Evolutionary conservation across 1,284 basidiomycete species (phyloP).

Genomic region (Rhodotorula sp.): DNA sequence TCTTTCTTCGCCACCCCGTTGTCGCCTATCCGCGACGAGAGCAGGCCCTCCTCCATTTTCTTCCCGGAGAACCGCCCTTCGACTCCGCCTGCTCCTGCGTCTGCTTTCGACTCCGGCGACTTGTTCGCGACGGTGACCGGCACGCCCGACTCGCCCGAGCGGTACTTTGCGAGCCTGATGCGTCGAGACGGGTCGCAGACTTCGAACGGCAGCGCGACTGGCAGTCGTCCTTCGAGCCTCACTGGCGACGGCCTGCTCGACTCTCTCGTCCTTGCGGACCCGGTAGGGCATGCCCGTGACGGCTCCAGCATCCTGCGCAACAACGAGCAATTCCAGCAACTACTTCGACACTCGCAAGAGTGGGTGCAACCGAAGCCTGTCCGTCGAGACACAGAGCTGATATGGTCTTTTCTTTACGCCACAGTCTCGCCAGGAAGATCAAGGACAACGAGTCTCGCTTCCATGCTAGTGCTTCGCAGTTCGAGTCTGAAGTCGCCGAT

Average conservation of each 20-base stretch:
- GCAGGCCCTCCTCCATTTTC: constrained; percentile 18
- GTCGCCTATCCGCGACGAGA: constrained; percentile 24
- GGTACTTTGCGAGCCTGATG: constrained; percentile 9
- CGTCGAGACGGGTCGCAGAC: constrained; percentile 13
- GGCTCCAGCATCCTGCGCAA: constrained; percentile 1
- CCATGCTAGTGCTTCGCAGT: constrained; percentile 24
- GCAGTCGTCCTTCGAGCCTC: constrained; percentile 20
- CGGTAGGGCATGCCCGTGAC: neutral
- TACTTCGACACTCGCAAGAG: constrained; percentile 28
- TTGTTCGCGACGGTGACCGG: constrained; percentile 3
- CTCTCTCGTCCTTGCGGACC: neutral
- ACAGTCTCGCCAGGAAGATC: constrained; percentile 33
- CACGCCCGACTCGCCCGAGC: constrained; percentile 19
- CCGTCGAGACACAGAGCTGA: neutral
- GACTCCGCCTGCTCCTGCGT: neutral
- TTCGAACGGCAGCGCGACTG: constrained; percentile 4
- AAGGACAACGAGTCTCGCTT: constrained; percentile 31
- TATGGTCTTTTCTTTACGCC: neutral
- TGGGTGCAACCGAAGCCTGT: neutral
- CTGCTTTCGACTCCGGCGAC: neutral
- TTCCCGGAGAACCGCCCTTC: constrained; percentile 8
- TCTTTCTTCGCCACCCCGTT: constrained; percentile 32
- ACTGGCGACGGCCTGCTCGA: constrained; percentile 21
- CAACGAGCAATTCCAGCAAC: constrained; percentile 30
- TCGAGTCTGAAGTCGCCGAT: constrained; percentile 33